Evolutionary conservation across 2,329 filamentous ascomycete genomes (phyloP).

Genomic region (Fusarium annulatum): DNA sequence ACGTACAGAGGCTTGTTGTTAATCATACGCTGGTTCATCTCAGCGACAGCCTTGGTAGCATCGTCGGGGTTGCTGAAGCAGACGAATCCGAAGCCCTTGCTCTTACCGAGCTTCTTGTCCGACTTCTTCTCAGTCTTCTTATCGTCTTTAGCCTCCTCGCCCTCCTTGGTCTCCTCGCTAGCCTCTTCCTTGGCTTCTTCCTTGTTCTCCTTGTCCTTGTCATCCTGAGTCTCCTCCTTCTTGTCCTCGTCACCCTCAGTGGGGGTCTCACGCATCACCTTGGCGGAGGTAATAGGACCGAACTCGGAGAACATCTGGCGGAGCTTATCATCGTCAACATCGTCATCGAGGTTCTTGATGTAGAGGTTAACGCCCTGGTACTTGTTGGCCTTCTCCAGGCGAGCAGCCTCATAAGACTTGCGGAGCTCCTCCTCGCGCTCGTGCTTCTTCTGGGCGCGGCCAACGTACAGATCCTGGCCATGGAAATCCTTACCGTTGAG

Average conservation of each 20-base stretch:
- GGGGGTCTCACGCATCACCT: conserved; percentile 93
- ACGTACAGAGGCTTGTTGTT: conserved; percentile 97
- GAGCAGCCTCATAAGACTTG: conserved; percentile 97
- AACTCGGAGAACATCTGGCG: conserved; percentile 92
- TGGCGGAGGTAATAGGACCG: conserved; percentile 96
- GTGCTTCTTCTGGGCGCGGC: conserved; percentile 99
- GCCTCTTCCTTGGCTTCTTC: conserved; percentile 60
- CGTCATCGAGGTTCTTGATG: conserved; percentile 98
- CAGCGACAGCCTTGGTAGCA: conserved; percentile 97
- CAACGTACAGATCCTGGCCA: conserved; percentile 96
- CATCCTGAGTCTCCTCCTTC: conserved; percentile 63
- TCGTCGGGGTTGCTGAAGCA: conserved; percentile 99
- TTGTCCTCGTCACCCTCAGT: conserved; percentile 66
- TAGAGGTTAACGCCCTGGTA: conserved; percentile 99
- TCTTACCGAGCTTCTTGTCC: conserved; percentile 87
- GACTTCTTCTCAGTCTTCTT: conserved; percentile 69
- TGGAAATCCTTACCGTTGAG: conserved; percentile 93
- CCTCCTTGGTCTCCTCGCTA: conserved; percentile 61
- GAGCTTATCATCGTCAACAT: conserved; percentile 97
- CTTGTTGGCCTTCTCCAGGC: conserved; percentile 98
- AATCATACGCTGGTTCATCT: conserved; percentile 99
- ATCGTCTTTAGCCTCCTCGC: conserved; percentile 60
- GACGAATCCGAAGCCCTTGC: conserved; percentile 99
- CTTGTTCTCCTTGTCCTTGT: conserved; percentile 59
- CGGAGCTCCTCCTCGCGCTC: conserved; percentile 99